Percentiles rank a stretch among this genome's conserved stretches.
These are phyloP conservation scores for Plectranthus barbatus DNA, from an alignment of 257 asterid species.

Conservation along the genomic window DNA sequence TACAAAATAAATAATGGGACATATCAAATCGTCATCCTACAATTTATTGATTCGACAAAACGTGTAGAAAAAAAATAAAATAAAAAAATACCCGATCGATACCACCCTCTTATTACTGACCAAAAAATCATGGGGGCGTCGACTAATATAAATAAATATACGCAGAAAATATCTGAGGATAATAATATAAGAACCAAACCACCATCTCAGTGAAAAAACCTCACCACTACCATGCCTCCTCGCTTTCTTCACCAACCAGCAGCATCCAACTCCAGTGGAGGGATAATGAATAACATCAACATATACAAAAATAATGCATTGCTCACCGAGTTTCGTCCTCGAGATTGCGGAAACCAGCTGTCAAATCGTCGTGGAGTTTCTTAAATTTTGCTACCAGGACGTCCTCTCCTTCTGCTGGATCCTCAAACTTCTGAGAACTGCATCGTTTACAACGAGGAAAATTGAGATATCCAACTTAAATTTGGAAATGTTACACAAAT, in stretches of 20 bases:
- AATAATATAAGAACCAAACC: slow-evolving; percentile 24
- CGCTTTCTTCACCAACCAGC: slow-evolving; percentile 8
- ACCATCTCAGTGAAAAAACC: slow-evolving; percentile 19
- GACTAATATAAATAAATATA: slow-evolving; percentile 23
- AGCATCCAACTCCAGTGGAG: not conserved
- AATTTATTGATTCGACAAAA: slow-evolving; percentile 15
- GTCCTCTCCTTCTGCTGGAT: slow-evolving; percentile 97
- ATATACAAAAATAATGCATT: not conserved
- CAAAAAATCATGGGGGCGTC: slow-evolving; percentile 23
- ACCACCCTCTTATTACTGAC: slow-evolving; percentile 36
- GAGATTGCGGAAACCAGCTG: slow-evolving; percentile 95
- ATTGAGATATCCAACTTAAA: not conserved
- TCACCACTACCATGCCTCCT: slow-evolving; percentile 12
- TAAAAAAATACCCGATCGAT: slow-evolving; percentile 14
- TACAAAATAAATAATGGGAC: slow-evolving; percentile 6
- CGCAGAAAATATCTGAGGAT: slow-evolving; percentile 23
- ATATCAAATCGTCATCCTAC: slow-evolving; percentile 9
- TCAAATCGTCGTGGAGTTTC: slow-evolving; percentile 82
- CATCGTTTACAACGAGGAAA: not conserved
- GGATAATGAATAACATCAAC: not conserved
- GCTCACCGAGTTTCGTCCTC: slow-evolving; percentile 87
- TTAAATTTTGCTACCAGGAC: slow-evolving; percentile 60
- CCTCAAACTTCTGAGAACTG: slow-evolving; percentile 98
- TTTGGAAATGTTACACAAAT: not conserved
- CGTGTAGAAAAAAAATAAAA: no score